Conservation (phyloP, 2,329 filamentous ascomycete species). For the Rutstroemia sp. region DNA sequence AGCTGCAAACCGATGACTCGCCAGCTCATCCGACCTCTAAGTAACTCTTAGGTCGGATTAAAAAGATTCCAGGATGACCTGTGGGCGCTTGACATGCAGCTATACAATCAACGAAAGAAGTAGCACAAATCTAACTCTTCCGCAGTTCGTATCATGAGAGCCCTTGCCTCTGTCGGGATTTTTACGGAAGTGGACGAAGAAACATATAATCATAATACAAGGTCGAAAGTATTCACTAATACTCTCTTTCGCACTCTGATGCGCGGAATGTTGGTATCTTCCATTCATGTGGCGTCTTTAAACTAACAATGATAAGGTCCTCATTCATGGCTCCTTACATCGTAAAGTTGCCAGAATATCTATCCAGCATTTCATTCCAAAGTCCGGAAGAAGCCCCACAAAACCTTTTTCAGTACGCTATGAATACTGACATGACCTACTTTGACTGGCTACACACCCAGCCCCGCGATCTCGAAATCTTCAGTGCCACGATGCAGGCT, state of each 20-base stretch:
- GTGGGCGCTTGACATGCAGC: too few species aligned
- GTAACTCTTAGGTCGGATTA: too few species aligned
- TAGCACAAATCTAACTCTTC: not conserved
- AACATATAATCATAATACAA: not conserved
- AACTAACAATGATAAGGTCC: not conserved
- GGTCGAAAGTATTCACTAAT: not conserved
- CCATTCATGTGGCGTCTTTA: not conserved
- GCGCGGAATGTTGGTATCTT: not conserved
- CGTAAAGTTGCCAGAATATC: not conserved
- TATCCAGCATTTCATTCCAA: not conserved
- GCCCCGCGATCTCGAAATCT: not conserved
- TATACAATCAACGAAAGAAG: not conserved
- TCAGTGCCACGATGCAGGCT: not conserved
- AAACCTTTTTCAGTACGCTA: not conserved
- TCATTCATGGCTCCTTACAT: not conserved
- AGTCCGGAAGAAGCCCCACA: not conserved
- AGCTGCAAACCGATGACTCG: too few species aligned
- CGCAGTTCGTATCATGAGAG: constrained; percentile 1
- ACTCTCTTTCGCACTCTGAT: constrained; percentile 1
- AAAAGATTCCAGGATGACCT: too few species aligned
- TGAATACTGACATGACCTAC: not conserved
- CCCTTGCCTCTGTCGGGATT: not conserved
- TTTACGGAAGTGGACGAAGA: not conserved
- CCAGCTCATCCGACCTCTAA: too few species aligned
- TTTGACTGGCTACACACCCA: not conserved